Conservation (phyloP, 2,329 filamentous ascomycete genomes). For the Neophaeococcomyces aloes region DNA sequence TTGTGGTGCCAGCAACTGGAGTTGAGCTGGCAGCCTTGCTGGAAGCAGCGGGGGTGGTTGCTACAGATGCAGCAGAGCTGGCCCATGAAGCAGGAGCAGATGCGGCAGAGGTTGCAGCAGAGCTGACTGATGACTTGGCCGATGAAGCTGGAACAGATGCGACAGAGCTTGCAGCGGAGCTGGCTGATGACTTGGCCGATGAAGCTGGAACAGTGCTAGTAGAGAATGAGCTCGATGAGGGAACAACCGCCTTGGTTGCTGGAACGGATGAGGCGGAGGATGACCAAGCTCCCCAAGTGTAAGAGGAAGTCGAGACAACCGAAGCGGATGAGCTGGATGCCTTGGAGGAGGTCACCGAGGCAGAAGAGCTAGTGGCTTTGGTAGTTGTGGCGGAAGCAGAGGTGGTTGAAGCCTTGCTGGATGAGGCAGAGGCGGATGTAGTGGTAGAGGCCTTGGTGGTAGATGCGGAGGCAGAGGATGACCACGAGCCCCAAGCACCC, state of each 20-base stretch:
- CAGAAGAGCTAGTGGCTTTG: neutral
- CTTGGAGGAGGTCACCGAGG: neutral
- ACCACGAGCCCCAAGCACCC: neutral
- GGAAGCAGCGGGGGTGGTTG: neutral
- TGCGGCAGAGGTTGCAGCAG: neutral
- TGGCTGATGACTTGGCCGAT: neutral
- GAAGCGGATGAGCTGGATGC: too few relatives aligned
- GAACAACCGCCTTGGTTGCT: too few relatives aligned
- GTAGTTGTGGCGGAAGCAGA: neutral
- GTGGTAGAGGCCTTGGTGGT: neutral
- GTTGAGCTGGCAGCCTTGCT: neutral
- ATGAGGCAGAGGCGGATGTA: neutral
- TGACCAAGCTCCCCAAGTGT: neutral
- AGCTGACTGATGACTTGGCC: too few relatives aligned
- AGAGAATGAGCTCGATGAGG: neutral
- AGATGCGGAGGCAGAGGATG: too few relatives aligned
- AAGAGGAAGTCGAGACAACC: conserved; percentile 15
- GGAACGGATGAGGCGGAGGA: too few relatives aligned
- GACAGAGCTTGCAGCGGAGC: too few relatives aligned
- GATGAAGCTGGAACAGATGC: neutral
- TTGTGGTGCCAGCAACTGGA: neutral
- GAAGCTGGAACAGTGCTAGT: neutral
- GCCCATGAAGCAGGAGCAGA: neutral
- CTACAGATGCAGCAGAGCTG: neutral
- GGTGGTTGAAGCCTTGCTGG: neutral